phyloP scores from a whole-genome alignment of 768 basidiomycete species.

The Chalciporus sphaerocephalus region DNA sequence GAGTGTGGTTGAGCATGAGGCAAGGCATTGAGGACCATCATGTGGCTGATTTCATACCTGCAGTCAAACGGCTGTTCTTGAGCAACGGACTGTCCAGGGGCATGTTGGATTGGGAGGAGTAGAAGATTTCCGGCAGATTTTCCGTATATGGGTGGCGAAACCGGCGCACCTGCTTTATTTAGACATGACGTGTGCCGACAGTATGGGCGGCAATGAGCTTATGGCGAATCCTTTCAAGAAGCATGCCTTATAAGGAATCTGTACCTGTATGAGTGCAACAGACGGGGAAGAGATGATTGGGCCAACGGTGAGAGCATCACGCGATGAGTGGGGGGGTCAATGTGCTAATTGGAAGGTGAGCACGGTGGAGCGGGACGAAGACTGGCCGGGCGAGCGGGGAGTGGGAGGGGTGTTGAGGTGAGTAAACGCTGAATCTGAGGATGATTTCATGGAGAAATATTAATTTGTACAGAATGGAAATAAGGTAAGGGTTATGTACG shows the following conservation, averaged over 20 bases:
- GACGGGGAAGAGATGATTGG: neutral
- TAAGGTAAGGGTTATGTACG: neutral
- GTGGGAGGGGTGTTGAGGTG: neutral
- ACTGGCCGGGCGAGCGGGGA: neutral
- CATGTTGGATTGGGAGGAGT: neutral
- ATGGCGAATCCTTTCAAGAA: neutral
- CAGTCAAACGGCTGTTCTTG: neutral
- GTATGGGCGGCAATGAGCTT: neutral
- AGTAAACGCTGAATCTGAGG: neutral
- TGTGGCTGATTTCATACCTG: neutral
- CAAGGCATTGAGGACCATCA: neutral
- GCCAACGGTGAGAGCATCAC: neutral
- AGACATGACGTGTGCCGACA: neutral
- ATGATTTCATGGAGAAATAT: neutral
- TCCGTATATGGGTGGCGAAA: neutral
- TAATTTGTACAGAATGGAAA: neutral
- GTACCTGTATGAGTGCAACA: neutral
- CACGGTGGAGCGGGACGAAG: neutral
- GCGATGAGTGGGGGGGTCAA: neutral
- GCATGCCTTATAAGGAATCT: neutral
- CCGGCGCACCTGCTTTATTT: neutral
- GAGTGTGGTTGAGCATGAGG: neutral
- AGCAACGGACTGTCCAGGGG: neutral
- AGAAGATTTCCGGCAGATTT: neutral
- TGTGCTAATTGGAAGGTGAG: neutral